Conservation (phyloP, 2,329 filamentous ascomycete species). For the Microsporum canis region DNA sequence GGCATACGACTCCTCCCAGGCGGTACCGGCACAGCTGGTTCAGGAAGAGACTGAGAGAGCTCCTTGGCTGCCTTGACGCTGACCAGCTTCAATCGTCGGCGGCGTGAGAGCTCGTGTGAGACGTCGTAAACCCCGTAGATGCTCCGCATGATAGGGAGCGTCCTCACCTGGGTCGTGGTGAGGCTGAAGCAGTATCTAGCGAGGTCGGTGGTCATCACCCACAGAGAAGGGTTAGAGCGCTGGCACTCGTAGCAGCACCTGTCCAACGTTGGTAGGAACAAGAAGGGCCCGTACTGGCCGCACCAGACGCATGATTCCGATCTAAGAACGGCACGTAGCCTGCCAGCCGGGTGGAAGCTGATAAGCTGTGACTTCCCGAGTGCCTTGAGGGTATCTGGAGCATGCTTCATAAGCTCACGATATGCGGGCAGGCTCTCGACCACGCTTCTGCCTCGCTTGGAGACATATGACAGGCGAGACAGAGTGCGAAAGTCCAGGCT, state of each 20-base stretch:
- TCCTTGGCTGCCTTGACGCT: background rate
- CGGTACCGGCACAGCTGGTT: background rate
- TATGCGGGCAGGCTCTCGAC: constrained; percentile 26
- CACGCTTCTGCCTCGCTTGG: constrained; percentile 17
- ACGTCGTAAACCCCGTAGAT: constrained; percentile 1
- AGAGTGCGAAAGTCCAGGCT: constrained; percentile 18
- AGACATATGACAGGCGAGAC: constrained; percentile 22
- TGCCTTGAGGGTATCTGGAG: constrained; percentile 20
- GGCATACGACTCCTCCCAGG: too few species aligned
- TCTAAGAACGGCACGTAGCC: constrained; percentile 17
- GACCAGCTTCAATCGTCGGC: background rate
- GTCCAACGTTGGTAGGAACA: constrained; percentile 26
- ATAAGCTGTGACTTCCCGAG: constrained; percentile 19
- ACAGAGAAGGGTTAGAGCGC: background rate
- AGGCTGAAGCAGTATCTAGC: background rate
- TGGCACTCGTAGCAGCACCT: constrained; percentile 25
- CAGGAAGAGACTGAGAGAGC: background rate
- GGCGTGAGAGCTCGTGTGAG: background rate
- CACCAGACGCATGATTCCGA: constrained; percentile 22
- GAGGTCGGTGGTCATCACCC: background rate
- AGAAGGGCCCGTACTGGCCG: constrained; percentile 21
- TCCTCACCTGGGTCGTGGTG: background rate
- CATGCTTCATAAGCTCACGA: constrained; percentile 36
- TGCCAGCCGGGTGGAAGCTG: constrained; percentile 15
- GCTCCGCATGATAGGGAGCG: background rate